These are phyloP conservation scores for Psilocybe cyanescens DNA, from an alignment of 768 basidiomycete genomes.

Conservation along the genomic window DNA sequence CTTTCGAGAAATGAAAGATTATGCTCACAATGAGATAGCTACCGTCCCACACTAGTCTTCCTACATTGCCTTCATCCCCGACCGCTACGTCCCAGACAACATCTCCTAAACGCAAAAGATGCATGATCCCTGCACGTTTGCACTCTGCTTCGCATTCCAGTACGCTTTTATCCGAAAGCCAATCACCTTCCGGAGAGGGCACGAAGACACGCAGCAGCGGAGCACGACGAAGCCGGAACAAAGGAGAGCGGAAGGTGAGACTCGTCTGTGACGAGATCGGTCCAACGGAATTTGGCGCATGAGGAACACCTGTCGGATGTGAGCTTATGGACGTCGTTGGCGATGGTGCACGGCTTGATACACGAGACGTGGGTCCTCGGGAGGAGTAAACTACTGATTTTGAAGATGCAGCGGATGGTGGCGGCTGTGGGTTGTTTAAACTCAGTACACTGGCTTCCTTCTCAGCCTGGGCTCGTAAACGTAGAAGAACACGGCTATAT, in stretches of 20 bases:
- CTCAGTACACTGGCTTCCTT: slow-evolving; percentile 40
- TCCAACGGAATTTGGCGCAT: slow-evolving; percentile 22
- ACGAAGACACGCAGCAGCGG: slow-evolving; percentile 83
- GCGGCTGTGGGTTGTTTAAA: slow-evolving; percentile 18
- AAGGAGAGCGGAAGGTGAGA: slow-evolving; percentile 64
- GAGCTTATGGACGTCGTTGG: slow-evolving; percentile 57
- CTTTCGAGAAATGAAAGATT: slow-evolving; percentile 16
- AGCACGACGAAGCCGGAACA: slow-evolving; percentile 73
- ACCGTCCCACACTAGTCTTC: slow-evolving; percentile 89
- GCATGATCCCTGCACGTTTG: slow-evolving; percentile 64
- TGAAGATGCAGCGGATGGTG: slow-evolving; percentile 21
- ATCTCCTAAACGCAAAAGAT: slow-evolving; percentile 73
- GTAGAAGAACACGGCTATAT: slow-evolving; percentile 79
- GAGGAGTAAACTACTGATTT: slow-evolving; percentile 20
- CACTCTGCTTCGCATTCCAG: slow-evolving; percentile 84
- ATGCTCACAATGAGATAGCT: slow-evolving; percentile 78
- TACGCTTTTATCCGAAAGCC: slow-evolving; percentile 83
- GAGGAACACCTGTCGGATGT: slow-evolving; percentile 43
- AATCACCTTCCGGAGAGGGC: slow-evolving; percentile 84
- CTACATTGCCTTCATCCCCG: slow-evolving; percentile 84
- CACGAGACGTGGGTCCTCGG: slow-evolving; percentile 37
- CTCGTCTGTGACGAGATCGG: slow-evolving; percentile 27
- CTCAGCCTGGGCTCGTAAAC: slow-evolving; percentile 81
- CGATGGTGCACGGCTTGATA: slow-evolving; percentile 70
- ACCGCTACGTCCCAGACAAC: slow-evolving; percentile 89